Base-by-base conservation (phyloP, 768 basidiomycete genomes). In the Ramaria rubella region DNA sequence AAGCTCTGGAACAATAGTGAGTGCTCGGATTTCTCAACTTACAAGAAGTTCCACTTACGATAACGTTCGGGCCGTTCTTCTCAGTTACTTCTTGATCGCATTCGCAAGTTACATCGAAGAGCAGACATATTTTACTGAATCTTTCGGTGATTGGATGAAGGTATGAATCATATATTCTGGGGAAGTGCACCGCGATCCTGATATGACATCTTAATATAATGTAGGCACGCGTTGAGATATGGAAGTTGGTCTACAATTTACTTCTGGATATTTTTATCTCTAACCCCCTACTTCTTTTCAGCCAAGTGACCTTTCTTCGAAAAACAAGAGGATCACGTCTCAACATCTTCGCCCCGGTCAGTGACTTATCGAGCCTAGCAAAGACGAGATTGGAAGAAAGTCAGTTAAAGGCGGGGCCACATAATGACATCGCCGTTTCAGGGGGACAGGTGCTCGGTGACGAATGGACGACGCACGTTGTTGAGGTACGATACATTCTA, bases 401-500 rank as follows among this genome's bases (percentile, higher is more conserved):
- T 21, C 75, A 82, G 1, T 69, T 85, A 48, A 71, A 85, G 29
- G 75, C 83, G 38, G 87, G 84, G n/a, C 81, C 79, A 66, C 83
- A 82, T 68, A 85, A 89, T 60, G 84, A 86, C 63, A 79, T 85
- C 11, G 85, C 80, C 31, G 87, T 85, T 57, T 72, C 81, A 21
- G 92, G 92, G 9, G 92, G 90, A 0, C 89, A 87, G 65, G 81
- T 96, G 43, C 74, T 94, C 1, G 95, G 93, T 4, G 94, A 97
- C 66, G 96, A 99, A 68, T 98, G 92, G 74, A 92, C 91, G 2
- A 88, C 90, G 40, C 90, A 94, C 67, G 92, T 98, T 44, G 83
- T 99, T 30, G 87, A 87, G 77, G 90, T 89, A 57, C 27, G 76
- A 58, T 27, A n/a, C 6, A 38, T 45, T 51, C 17, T 4, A 12